Conservation (phyloP, 768 basidiomycete genomes). For the Tulasnella sp. region DNA sequence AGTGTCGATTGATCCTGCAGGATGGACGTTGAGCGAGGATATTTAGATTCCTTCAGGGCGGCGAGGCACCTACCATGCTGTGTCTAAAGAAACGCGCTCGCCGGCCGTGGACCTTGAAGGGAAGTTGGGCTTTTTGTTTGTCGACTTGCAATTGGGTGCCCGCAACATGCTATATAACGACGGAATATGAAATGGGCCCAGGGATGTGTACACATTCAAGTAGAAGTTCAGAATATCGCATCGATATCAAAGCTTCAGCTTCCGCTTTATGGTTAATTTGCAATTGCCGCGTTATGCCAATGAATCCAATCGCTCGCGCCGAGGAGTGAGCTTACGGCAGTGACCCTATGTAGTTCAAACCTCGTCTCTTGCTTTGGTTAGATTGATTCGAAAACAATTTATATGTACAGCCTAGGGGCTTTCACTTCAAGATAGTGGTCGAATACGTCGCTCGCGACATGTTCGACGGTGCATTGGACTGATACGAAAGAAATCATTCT, state of each 20-base stretch:
- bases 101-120: not conserved
- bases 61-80: not conserved
- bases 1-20: conserved; percentile 57
- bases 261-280: too few species aligned
- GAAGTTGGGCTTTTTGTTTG: not conserved
- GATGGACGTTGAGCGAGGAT: not conserved
- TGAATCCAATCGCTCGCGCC: too few species aligned
- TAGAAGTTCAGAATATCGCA: too few species aligned
- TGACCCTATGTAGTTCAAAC: too few species aligned
- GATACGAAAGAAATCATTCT: not conserved
- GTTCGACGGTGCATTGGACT: not conserved
- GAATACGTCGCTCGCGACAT: not conserved
- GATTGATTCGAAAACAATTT: too few species aligned
- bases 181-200: not conserved
- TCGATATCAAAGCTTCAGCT: too few species aligned
- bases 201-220: too few species aligned
- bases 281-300: too few species aligned
- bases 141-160: not conserved
- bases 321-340: too few species aligned
- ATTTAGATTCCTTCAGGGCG: not conserved
- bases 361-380: too few species aligned
- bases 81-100: not conserved
- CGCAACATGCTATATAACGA: too few species aligned
- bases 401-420: not conserved
- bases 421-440: not conserved